These are phyloP conservation scores for Trichoderma sp. DNA, from an alignment of 2,329 filamentous ascomycete species.

Conservation along the genomic window DNA sequence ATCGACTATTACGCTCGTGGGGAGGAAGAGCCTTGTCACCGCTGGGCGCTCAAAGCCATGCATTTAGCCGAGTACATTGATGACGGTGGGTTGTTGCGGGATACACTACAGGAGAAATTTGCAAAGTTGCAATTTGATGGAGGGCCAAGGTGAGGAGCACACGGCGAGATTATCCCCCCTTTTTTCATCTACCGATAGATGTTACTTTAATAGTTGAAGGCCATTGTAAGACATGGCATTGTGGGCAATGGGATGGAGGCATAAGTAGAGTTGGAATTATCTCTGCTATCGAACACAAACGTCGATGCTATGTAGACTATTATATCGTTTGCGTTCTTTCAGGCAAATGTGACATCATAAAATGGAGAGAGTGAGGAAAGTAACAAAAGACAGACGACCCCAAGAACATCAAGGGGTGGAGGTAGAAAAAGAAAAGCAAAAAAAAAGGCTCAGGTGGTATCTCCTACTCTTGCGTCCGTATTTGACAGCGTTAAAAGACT, in stretches of 20 bases:
- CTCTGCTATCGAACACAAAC: background rate
- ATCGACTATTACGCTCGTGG: conserved; percentile 61
- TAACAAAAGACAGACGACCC: background rate
- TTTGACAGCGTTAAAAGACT: conserved; percentile 13
- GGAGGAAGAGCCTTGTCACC: conserved; percentile 52
- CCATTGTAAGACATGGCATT: background rate
- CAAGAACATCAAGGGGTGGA: background rate
- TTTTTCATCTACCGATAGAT: background rate
- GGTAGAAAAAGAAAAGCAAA: background rate
- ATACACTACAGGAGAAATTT: conserved; percentile 44
- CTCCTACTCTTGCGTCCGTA: conserved; percentile 21
- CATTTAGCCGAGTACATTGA: conserved; percentile 56
- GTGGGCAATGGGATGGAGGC: background rate
- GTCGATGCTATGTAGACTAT: background rate
- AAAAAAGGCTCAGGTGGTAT: conserved; percentile 17
- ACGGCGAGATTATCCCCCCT: too few relatives aligned
- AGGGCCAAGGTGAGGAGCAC: background rate
- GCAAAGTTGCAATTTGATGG: conserved; percentile 36
- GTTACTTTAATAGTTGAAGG: background rate
- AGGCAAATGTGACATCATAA: background rate
- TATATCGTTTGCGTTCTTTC: background rate
- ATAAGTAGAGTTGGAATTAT: background rate
- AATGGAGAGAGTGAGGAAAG: background rate
- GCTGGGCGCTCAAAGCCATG: conserved; percentile 63
- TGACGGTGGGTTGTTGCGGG: conserved; percentile 50